These are phyloP conservation scores for Fomitopsis pulvina DNA, from an alignment of 768 basidiomycete genomes.

Conservation along the genomic window DNA sequence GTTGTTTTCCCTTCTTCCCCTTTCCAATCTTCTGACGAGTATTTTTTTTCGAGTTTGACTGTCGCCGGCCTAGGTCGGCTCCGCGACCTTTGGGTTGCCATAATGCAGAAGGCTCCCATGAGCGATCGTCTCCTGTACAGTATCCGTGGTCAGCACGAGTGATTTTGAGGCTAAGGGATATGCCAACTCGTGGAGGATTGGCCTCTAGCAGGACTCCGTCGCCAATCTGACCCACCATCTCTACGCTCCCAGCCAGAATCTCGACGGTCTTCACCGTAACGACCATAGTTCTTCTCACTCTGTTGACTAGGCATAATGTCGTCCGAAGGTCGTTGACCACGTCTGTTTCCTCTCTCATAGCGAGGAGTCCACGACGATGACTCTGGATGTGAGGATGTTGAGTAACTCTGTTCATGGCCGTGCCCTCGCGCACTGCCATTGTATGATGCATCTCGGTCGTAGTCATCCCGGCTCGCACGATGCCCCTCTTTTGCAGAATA, in stretches of 20 bases:
- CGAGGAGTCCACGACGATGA: conserved; percentile 1
- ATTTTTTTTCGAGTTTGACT: conserved; percentile 23
- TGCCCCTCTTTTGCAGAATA: conserved; percentile 43
- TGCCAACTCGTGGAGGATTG: background rate
- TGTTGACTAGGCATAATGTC: background rate
- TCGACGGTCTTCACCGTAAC: conserved; percentile 5
- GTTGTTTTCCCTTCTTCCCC: conserved; percentile 31
- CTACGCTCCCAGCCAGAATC: conserved; percentile 9
- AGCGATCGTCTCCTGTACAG: conserved; percentile 14
- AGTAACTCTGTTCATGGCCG: conserved; percentile 8
- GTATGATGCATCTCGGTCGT: conserved; percentile 12
- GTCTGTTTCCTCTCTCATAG: background rate
- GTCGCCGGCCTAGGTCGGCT: conserved; percentile 18
- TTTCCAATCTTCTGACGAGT: conserved; percentile 26
- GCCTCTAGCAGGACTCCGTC: conserved; percentile 29
- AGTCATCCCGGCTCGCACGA: conserved; percentile 28
- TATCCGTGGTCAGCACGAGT: conserved; percentile 7
- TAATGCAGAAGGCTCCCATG: conserved; percentile 20
- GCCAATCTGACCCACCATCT: conserved; percentile 22
- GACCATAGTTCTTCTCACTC: background rate
- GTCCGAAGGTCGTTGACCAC: background rate
- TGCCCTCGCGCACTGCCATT: conserved; percentile 8
- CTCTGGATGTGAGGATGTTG: background rate
- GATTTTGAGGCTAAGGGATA: background rate
- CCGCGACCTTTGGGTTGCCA: conserved; percentile 32